phyloP scores from a whole-genome alignment of 768 basidiomycete genomes.

The Boletus huronensis region DNA sequence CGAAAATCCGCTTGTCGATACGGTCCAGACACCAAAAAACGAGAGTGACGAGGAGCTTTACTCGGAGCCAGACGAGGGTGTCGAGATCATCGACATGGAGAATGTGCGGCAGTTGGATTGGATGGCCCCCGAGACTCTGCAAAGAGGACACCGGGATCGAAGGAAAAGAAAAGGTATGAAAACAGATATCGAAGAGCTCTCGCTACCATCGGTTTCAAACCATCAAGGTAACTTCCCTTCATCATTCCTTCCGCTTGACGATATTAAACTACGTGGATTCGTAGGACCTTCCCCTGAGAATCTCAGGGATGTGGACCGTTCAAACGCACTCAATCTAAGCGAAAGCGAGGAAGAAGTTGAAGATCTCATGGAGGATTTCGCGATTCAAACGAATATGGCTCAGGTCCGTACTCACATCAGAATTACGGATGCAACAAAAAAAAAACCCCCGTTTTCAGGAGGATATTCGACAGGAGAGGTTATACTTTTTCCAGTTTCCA shows the following conservation, averaged over 20 bases:
- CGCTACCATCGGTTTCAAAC: slow-evolving; percentile 23
- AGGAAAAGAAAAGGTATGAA: slow-evolving; percentile 35
- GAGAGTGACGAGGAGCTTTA: slow-evolving; percentile 65
- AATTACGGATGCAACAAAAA: neutral
- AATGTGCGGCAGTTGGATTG: slow-evolving; percentile 76
- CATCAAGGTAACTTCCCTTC: slow-evolving; percentile 31
- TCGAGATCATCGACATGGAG: slow-evolving; percentile 84
- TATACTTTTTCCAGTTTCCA: slow-evolving; percentile 93
- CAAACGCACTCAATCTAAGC: slow-evolving; percentile 65
- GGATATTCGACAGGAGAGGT: slow-evolving; percentile 52
- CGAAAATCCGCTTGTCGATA: slow-evolving; percentile 24
- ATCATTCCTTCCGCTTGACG: neutral
- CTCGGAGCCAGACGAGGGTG: slow-evolving; percentile 85
- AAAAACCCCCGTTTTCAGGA: slow-evolving; percentile 36
- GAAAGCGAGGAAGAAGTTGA: slow-evolving; percentile 82
- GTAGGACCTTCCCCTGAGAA: slow-evolving; percentile 4
- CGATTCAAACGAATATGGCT: slow-evolving; percentile 36
- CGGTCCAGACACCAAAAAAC: slow-evolving; percentile 25
- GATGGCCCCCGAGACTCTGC: slow-evolving; percentile 81
- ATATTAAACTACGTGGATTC: neutral
- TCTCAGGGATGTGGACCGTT: slow-evolving; percentile 39
- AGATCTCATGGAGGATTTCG: slow-evolving; percentile 71
- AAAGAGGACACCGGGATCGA: slow-evolving; percentile 42
- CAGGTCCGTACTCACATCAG: slow-evolving; percentile 33
- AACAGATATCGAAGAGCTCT: slow-evolving; percentile 46